Evolutionary conservation across 1,284 basidiomycete species (phyloP).

Genomic region (Sporisorium scitamineum): DNA sequence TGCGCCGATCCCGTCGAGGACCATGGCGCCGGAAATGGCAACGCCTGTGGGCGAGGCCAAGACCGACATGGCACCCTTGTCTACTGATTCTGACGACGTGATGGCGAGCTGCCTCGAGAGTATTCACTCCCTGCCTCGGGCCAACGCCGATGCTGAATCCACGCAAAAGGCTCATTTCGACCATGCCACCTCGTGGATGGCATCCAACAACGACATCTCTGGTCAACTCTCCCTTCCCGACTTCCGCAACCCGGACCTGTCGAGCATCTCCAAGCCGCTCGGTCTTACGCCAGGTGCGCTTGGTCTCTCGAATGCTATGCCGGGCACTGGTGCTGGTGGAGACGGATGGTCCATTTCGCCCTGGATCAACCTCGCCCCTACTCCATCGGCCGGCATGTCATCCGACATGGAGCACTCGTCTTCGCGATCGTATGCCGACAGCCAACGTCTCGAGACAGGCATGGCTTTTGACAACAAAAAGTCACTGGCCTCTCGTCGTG

Average conservation of each 20-base stretch:
- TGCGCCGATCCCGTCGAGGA: conserved; percentile 16
- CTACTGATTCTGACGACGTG: conserved; percentile 20
- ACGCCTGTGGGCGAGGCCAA: not conserved
- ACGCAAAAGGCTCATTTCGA: conserved; percentile 14
- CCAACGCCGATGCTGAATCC: not conserved
- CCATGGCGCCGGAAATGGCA: not conserved
- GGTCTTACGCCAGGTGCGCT: conserved; percentile 40
- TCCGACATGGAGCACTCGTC: conserved; percentile 9
- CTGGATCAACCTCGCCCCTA: conserved; percentile 39
- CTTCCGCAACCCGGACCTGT: conserved; percentile 25
- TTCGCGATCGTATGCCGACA: conserved; percentile 10
- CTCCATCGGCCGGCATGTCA: conserved; percentile 21
- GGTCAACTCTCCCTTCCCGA: conserved; percentile 35
- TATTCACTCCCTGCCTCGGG: conserved; percentile 38
- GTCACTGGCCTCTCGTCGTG: conserved; percentile 45
- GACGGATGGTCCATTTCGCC: conserved; percentile 57
- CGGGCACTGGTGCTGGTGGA: conserved; percentile 15
- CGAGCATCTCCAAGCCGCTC: conserved; percentile 27
- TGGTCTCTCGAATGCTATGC: conserved; percentile 23
- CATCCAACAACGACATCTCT: conserved; percentile 12
- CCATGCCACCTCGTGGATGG: conserved; percentile 31
- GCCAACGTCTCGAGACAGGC: conserved; percentile 11
- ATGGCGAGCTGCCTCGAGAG: conserved; percentile 46
- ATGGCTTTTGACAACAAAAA: conserved; percentile 21
- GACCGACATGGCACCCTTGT: not conserved